Evolutionary conservation across 192 early-diverging fungal species (phyloP).

Genomic region (Fimicolochytrium jonesii): DNA sequence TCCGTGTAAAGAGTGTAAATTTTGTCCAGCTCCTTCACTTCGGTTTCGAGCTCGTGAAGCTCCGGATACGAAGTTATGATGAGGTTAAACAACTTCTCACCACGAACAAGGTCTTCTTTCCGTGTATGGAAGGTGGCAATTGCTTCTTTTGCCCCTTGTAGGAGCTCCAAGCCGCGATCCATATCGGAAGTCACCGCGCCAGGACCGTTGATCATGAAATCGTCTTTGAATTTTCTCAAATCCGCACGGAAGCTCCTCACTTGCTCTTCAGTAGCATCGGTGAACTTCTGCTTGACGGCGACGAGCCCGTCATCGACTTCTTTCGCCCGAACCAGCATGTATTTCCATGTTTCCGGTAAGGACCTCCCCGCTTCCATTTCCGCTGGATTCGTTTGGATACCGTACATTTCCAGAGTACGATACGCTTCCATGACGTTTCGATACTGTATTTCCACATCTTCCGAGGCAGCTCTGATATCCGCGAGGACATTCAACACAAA

Average conservation of each 20-base stretch:
- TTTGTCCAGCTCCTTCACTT: constrained; percentile 53
- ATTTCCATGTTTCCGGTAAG: constrained; percentile 46
- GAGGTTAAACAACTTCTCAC: constrained; percentile 59
- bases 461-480: constrained; percentile 48
- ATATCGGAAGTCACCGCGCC: constrained; percentile 50
- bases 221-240: constrained; percentile 50
- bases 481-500: constrained; percentile 59
- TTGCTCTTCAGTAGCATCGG: constrained; percentile 50
- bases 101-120: constrained; percentile 50
- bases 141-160: constrained; percentile 48
- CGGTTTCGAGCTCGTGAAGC: constrained; percentile 51
- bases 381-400: constrained; percentile 36
- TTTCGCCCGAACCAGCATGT: constrained; percentile 44
- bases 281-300: constrained; percentile 60
- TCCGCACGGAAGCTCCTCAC: constrained; percentile 48
- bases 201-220: constrained; percentile 51
- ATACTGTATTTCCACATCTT: constrained; percentile 55
- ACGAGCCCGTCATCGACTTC: constrained; percentile 50
- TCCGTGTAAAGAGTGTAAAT: constrained; percentile 58
- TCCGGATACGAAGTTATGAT: constrained; percentile 60
- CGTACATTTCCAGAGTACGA: constrained; percentile 50
- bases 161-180: constrained; percentile 45
- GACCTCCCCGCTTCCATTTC: constrained; percentile 39
- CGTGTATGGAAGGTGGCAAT: constrained; percentile 36
- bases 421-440: constrained; percentile 54